phyloP scores from a whole-genome alignment of 305 asterid species.

The Rubia tinctorum region DNA sequence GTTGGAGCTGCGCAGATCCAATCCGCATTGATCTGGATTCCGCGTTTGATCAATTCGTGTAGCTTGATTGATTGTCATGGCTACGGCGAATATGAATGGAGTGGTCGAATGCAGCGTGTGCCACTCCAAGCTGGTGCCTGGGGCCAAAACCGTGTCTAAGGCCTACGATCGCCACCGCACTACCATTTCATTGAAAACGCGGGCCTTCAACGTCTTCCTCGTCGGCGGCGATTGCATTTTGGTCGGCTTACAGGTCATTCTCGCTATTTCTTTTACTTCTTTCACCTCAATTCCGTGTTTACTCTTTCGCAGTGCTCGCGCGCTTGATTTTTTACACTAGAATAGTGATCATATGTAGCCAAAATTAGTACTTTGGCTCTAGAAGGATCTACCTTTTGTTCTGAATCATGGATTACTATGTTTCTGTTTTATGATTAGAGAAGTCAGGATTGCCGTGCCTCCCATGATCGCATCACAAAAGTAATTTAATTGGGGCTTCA shows the following conservation, averaged over 20 bases:
- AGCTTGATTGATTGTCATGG: conserved; percentile 14
- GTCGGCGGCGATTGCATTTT: conserved; percentile 42
- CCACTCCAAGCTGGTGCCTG: conserved; percentile 37
- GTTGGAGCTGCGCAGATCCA: conserved; percentile 15
- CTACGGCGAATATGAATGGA: conserved; percentile 26
- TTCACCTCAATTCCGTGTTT: background rate
- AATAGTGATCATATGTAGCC: background rate
- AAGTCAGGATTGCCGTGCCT: background rate
- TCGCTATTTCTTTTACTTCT: background rate
- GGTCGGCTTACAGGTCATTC: conserved; percentile 40
- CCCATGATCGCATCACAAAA: background rate
- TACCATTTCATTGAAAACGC: conserved; percentile 30
- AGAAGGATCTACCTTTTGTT: conserved; percentile 2
- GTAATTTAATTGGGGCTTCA: background rate
- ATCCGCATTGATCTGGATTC: conserved; percentile 1
- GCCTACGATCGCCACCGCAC: conserved; percentile 41
- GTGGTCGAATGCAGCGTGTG: conserved; percentile 44
- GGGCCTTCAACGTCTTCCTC: conserved; percentile 31
- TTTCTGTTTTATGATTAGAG: background rate
- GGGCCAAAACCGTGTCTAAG: conserved; percentile 26
- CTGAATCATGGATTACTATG: background rate
- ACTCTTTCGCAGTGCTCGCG: no score
- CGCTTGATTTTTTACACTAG: no score
- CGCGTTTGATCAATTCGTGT: conserved; percentile 2
- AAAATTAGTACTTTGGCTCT: background rate